Evolutionary conservation across 2,329 filamentous ascomycete species (phyloP).

Genomic region (Fusarium tupiense): DNA sequence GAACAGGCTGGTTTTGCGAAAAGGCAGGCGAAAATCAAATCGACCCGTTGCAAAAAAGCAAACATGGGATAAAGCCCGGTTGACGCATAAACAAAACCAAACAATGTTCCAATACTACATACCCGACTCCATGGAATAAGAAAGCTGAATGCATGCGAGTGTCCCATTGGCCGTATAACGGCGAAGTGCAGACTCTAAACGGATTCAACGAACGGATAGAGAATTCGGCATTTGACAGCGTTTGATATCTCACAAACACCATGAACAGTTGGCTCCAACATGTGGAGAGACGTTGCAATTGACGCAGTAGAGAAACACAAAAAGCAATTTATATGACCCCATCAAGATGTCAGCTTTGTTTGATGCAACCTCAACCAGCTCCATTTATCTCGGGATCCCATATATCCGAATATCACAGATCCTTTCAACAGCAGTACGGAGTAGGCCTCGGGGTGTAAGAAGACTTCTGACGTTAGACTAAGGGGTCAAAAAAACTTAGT

Average conservation of each 20-base stretch:
- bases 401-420: neutral
- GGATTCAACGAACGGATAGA: neutral
- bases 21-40: neutral
- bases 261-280: neutral
- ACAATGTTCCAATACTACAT: neutral
- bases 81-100: neutral
- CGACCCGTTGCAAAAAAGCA: neutral
- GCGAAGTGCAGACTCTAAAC: neutral
- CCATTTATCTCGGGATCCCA: neutral
- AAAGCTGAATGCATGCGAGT: neutral
- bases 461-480: too few relatives aligned
- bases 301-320: neutral
- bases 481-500: too few relatives aligned
- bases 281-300: slow-evolving; percentile 11
- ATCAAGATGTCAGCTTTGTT: neutral
- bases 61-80: neutral
- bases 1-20: neutral
- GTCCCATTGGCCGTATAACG: neutral
- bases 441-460: too few relatives aligned
- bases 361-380: neutral
- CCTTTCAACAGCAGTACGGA: neutral
- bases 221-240: neutral
- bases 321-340: neutral
- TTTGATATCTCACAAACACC: neutral
- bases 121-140: neutral